Evolutionary conservation across 805 yeast species (phyloP), one percentile per base, ranked within the genome.

Genomic region (Clavispora santaluciae): DNA sequence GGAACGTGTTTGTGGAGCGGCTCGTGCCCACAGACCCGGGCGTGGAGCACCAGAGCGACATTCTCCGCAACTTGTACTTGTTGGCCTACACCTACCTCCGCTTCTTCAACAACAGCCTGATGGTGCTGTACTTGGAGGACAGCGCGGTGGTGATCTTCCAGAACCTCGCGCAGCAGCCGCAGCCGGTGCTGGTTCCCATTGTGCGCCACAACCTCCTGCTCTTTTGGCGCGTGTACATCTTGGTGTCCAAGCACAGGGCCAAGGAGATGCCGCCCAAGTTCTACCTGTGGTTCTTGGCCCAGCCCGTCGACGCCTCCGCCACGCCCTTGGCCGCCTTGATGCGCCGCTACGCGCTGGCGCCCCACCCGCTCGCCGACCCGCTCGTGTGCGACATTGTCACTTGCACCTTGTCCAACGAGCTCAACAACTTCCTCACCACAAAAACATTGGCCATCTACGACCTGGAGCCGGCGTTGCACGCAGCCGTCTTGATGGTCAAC

Each of bases 401-500:
- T 9, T 42, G 60, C 20, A 65, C 72, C 1, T 50, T 68, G 26
- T 48, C 59, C 5, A 68, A 67, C 46, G 73, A 68, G 40, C 46
- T 66, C 35, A 64, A 62, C 35, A 41, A 49, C 20, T 48, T 48
- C 20, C 47, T 42, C 17, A 45, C 45, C 22, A 55, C 49, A 15
- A 50, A 57, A 10, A 48, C 47, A 22, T 45, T 60, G 24, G 36
- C 54, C 20, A 50, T 64, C 3, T 67, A 48, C 43, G 54, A 69
- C 25, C 62, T 66, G 46, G 66, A 66, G 37, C 66, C 70, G 44
- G 61, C 64, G 21, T 54, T 78, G 8, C 83, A 78, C 46, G 76
- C 76, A 51, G 66, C 79, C 0, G 71, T 77, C 15, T 76, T 78
- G 12, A 62, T 76, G 49, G 68, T 75, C 7, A 76, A 76, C 48